phyloP scores from a whole-genome alignment of 2,329 filamentous ascomycete species.

The Sphaerulina populicola region DNA sequence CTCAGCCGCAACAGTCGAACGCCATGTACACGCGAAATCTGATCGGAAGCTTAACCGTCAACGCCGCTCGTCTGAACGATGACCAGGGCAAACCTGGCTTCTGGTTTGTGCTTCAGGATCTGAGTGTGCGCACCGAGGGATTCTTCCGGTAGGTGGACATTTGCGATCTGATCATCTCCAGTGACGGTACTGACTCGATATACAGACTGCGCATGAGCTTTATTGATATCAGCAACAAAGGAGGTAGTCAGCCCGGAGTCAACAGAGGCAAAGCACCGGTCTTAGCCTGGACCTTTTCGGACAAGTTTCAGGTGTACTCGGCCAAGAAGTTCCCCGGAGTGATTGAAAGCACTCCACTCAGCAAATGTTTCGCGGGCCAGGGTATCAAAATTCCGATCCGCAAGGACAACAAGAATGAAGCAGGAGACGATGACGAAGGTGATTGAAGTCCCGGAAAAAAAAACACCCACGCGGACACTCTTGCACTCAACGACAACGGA shows the following conservation, averaged over 20 bases:
- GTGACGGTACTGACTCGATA: background rate
- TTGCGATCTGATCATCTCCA: background rate
- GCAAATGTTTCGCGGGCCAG: constrained; percentile 85
- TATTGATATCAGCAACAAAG: constrained; percentile 63
- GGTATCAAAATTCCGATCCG: constrained; percentile 95
- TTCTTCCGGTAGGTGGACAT: constrained; percentile 61
- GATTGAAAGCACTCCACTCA: constrained; percentile 82
- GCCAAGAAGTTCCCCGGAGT: constrained; percentile 98
- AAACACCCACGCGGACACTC: too few species aligned
- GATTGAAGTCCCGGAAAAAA: constrained; percentile 9
- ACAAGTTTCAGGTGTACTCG: constrained; percentile 85
- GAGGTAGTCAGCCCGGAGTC: constrained; percentile 38
- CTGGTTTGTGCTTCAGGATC: constrained; percentile 94
- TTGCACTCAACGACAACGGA: too few species aligned
- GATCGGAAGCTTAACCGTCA: constrained; percentile 83
- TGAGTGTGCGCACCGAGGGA: constrained; percentile 89
- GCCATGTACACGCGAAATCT: constrained; percentile 93
- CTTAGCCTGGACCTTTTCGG: constrained; percentile 76
- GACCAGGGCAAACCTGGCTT: constrained; percentile 73
- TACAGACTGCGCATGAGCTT: constrained; percentile 62
- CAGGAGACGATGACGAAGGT: constrained; percentile 39
- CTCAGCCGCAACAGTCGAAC: constrained; percentile 43
- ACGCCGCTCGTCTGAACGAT: constrained; percentile 76
- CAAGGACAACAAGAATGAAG: constrained; percentile 58
- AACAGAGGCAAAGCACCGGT: constrained; percentile 73